phyloP scores from a whole-genome alignment of 2,329 filamentous ascomycete species.

The Xylaria polymorpha region DNA sequence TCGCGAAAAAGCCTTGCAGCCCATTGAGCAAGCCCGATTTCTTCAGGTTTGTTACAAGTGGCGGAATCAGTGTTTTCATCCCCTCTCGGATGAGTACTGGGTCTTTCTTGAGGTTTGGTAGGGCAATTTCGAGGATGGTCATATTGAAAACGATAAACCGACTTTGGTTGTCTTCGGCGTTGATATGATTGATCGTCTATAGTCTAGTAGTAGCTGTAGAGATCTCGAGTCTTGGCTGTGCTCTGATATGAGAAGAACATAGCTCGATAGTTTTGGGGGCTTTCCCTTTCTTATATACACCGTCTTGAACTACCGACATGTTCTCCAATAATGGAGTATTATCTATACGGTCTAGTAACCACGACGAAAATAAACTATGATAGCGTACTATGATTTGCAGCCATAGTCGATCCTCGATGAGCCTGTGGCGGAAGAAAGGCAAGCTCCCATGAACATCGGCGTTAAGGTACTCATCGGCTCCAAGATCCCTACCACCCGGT shows the following conservation, averaged over 20 bases:
- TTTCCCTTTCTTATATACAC: slow-evolving; percentile 17
- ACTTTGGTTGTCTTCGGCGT: neutral
- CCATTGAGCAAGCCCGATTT: slow-evolving; percentile 4
- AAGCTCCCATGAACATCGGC: neutral
- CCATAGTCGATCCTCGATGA: neutral
- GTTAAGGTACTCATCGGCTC: neutral
- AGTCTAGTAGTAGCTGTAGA: neutral
- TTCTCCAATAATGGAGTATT: neutral
- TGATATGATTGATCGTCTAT: neutral
- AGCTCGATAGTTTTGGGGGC: neutral
- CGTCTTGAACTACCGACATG: neutral
- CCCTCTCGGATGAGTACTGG: slow-evolving; percentile 16
- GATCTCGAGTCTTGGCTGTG: neutral
- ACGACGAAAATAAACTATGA: neutral
- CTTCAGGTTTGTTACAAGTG: neutral
- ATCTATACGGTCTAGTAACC: neutral
- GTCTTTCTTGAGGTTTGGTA: slow-evolving; percentile 20
- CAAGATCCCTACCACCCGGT: neutral
- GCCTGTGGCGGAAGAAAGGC: neutral
- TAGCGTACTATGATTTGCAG: neutral
- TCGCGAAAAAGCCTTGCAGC: slow-evolving; percentile 21
- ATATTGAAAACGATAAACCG: slow-evolving; percentile 15
- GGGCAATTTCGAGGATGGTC: slow-evolving; percentile 31
- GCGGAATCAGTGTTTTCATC: neutral
- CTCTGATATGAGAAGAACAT: neutral